Percentiles rank a stretch among this genome's conserved stretches.
Conservation (phyloP, 1,284 basidiomycete species). For the Cystobasidium pallidum region DNA sequence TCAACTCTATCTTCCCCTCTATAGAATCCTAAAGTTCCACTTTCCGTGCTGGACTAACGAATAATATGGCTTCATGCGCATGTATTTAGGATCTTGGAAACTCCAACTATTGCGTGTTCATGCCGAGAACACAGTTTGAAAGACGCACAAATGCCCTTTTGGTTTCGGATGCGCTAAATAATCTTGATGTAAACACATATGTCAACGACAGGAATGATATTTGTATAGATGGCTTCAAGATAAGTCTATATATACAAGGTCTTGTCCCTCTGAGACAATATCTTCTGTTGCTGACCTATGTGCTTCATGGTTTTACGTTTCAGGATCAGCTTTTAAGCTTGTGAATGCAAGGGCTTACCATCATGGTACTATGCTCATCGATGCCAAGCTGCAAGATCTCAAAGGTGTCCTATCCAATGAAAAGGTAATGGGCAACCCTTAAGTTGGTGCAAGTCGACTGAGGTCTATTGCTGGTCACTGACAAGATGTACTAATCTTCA, state of each 20-base stretch:
- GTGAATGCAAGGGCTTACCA: constrained; percentile 90
- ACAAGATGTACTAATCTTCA: background rate
- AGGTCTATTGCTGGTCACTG: too few species aligned
- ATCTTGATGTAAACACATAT: constrained; percentile 69
- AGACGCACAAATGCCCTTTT: constrained; percentile 77
- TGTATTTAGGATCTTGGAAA: constrained; percentile 93
- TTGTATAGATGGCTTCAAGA: constrained; percentile 79
- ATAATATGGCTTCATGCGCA: too few species aligned
- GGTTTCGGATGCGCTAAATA: constrained; percentile 74
- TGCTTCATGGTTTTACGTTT: constrained; percentile 66
- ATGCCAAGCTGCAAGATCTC: constrained; percentile 71
- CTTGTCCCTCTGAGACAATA: too few species aligned
- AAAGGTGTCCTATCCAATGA: constrained; percentile 71
- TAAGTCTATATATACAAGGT: constrained; percentile 61
- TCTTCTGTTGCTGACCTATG: background rate
- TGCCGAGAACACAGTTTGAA: constrained; percentile 79
- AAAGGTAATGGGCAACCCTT: constrained; percentile 62
- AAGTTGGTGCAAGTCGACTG: background rate
- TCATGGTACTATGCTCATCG: constrained; percentile 98
- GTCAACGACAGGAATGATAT: constrained; percentile 93
- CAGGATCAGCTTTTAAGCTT: constrained; percentile 97
- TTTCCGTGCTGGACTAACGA: constrained; percentile 7
- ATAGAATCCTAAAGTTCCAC: background rate
- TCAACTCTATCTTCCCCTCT: background rate
- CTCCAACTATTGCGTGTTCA: constrained; percentile 93